Base-by-base conservation (phyloP, 2,329 filamentous ascomycete genomes). In the Aspergillus clavatus region DNA sequence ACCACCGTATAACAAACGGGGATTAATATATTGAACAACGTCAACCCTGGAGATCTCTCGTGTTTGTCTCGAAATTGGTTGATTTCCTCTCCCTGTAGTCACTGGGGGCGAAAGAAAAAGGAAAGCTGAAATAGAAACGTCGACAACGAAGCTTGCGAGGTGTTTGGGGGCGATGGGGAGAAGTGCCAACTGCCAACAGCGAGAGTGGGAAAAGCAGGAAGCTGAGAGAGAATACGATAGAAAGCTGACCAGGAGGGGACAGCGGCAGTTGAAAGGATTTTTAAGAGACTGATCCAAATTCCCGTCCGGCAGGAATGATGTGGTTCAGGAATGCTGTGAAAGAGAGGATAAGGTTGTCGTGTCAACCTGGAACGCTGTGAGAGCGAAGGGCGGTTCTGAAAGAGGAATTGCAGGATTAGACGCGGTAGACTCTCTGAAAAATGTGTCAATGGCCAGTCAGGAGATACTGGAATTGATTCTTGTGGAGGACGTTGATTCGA, bases 271-370 rank as follows among this genome's bases (percentile, higher is more conserved):
- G 22, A 24, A 24, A 5, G 23, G n/a, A n/a, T 18, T 26, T 40
- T 28, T 22, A 29, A 19, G n/a, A n/a, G n/a, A 29, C 14, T 21
- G 39, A 43, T 45, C 54, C 31, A 35, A 35, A 35, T 35, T 35
- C 31, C 59, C 56, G 53, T 50, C 65, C 63, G 60, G 65, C 63
- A 65, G 58, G 55, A 56, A 45, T 35, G 48, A 56, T 43, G 23
- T 28, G 38, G 46, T 47, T 50, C 50, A 60, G 52, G 58, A 65
- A 64, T 62, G 59, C 52, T 51, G 55, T 54, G 33, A 43, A 22
- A 45, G 54, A 50, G 57, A 62, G 57, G 57, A 54, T 51, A 53
- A 56, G 58, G 62, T 65, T 65, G 62, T 65, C 62, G 60, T 61
- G 62, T 65, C 61, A 64, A 65, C 60, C 53, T 54, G 40, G n/a